Percentiles rank a stretch among this genome's conserved stretches.
Conservation (phyloP, 83 land plant genomes). For the Thuja plicata region DNA sequence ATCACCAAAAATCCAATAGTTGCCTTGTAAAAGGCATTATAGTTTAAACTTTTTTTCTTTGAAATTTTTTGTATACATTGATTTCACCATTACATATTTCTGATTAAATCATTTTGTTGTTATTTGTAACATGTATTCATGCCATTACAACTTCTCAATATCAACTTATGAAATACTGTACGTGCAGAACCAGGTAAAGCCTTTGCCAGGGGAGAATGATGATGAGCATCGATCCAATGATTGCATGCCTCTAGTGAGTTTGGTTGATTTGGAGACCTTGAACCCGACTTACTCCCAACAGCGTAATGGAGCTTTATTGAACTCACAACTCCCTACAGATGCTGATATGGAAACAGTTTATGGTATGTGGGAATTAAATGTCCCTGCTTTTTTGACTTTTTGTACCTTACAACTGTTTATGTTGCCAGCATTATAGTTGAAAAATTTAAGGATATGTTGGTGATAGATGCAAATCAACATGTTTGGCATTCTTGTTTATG, state of each 20-base stretch:
- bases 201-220: not conserved
- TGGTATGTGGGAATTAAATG: slow-evolving; percentile 3
- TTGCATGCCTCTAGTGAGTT: not conserved
- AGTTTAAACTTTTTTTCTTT: not conserved
- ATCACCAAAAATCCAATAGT: not conserved
- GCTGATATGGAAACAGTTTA: not conserved
- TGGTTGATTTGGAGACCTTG: not conserved
- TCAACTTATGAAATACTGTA: not conserved
- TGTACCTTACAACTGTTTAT: not conserved
- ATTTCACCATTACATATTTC: not conserved
- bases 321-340: not conserved
- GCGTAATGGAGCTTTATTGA: not conserved
- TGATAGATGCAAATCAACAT: not conserved
- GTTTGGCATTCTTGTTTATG: not conserved
- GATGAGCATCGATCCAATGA: not conserved
- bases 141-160: not conserved
- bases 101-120: not conserved
- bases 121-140: not conserved
- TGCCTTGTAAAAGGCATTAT: not conserved
- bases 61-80: not conserved
- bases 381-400: not conserved
- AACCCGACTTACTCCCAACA: not conserved
- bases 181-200: not conserved
- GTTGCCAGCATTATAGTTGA: not conserved
- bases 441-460: not conserved